Conservation (phyloP, 768 basidiomycete species). For the Amanita muscaria region DNA sequence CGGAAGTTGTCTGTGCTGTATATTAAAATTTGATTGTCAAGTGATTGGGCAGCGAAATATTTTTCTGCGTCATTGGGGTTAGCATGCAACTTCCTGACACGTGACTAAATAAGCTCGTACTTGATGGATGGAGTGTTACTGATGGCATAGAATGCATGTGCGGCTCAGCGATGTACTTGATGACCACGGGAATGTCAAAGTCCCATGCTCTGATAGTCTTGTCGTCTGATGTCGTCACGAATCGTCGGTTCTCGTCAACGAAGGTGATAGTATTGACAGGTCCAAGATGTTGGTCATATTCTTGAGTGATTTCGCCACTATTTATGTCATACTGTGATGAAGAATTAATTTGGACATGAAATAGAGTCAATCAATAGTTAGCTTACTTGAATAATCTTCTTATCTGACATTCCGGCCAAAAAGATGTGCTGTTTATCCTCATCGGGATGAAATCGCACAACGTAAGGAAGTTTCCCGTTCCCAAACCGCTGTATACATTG, state of each 20-base stretch:
- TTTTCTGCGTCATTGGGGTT: slow-evolving; percentile 44
- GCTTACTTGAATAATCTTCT: slow-evolving; percentile 92
- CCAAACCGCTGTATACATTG: slow-evolving; percentile 95
- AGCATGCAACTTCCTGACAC: neutral
- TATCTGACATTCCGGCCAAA: slow-evolving; percentile 97
- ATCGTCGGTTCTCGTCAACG: slow-evolving; percentile 94
- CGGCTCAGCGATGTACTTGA: slow-evolving; percentile 99
- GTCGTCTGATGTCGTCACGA: slow-evolving; percentile 97
- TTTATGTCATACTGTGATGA: slow-evolving; percentile 83
- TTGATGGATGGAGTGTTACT: slow-evolving; percentile 89
- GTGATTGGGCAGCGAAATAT: slow-evolving; percentile 94
- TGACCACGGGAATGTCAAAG: slow-evolving; percentile 97
- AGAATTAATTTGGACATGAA: slow-evolving; percentile 2
- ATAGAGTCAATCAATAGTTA: neutral
- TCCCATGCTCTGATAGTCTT: slow-evolving; percentile 99
- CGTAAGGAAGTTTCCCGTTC: slow-evolving; percentile 96
- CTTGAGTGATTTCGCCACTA: slow-evolving; percentile 91
- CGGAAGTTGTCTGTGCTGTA: slow-evolving; percentile 98
- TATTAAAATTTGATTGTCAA: slow-evolving; percentile 97
- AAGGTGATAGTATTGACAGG: slow-evolving; percentile 99
- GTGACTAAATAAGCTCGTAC: slow-evolving; percentile 41
- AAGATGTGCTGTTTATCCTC: slow-evolving; percentile 94
- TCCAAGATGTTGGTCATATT: slow-evolving; percentile 97
- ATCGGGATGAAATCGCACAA: slow-evolving; percentile 92
- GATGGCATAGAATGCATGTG: slow-evolving; percentile 99